Evolutionary conservation across 2,329 filamentous ascomycete genomes (phyloP), one percentile per base, ranked within the genome.

Genomic region (Sporothrix curviconia): DNA sequence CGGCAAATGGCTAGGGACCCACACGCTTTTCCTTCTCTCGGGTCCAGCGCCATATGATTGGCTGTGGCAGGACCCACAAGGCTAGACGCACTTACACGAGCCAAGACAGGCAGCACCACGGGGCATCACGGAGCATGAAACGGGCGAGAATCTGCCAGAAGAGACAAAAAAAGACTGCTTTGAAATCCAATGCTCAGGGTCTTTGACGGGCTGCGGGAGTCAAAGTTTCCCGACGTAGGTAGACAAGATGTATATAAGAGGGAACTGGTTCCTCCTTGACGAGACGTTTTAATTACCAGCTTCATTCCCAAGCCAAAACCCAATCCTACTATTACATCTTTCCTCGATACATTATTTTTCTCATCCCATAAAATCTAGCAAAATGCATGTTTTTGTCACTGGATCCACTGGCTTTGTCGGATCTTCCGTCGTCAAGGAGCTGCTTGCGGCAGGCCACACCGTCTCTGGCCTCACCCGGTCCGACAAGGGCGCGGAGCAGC

Each of bases 341-440:
- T n/a, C n/a, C n/a, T n/a, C n/a, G n/a, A n/a, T 4, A 40, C 8
- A 14, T 19, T 8, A 3, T n/a, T 7, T 7, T 7, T 1, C 43
- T 28, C n/a, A 22, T 34, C 9, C n/a, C n/a, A n/a, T n/a, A n/a
- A n/a, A n/a, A n/a, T n/a, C n/a, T n/a, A 12, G 28, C 55, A 61
- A n/a, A 22, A 66, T 72, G 69, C 66, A 61, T 17, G 66, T 73
- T 59, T 74, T 74, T 61, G 67, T 76, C 47, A 77, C 75, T 7
- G 75, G 75, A 40, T 69, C 73, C 5, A 70, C 73, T 7, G 74
- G 75, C 62, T 76, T 72, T 58, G 67, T 77, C 56, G 75, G 75
- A 61, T 62, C 64, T 19, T 66, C 69, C 7, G 66, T 76, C 14
- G 67, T 71, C 22, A 57, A 71, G 51, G 70, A 73, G 34, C 70